phyloP scores from a whole-genome alignment of 768 basidiomycete genomes.

The Leccinum subgranulosum region DNA sequence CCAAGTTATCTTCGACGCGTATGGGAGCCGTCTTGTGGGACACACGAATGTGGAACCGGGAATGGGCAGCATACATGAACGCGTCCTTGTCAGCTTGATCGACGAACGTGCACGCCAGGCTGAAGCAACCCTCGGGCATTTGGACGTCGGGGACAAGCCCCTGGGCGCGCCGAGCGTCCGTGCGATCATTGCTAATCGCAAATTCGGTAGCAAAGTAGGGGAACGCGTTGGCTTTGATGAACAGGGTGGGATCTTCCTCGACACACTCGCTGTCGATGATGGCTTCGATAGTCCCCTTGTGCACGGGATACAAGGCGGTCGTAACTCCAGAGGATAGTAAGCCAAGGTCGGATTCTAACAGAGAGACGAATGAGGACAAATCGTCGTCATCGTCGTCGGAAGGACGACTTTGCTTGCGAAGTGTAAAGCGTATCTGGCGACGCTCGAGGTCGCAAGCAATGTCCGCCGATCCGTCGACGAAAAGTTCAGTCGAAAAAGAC shows the following conservation, averaged over 20 bases:
- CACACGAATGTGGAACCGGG: conserved; percentile 21
- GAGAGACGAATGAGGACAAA: neutral
- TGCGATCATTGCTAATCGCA: neutral
- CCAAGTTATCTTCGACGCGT: conserved; percentile 10
- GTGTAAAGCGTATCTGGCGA: conserved; percentile 29
- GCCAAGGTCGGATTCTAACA: neutral
- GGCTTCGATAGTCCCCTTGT: conserved; percentile 15
- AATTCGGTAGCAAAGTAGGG: conserved; percentile 25
- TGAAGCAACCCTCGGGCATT: conserved; percentile 30
- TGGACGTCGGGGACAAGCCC: conserved; percentile 25
- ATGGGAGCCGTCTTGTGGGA: conserved; percentile 5
- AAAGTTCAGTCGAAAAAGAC: conserved; percentile 33
- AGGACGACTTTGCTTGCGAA: conserved; percentile 23
- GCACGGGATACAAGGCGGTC: conserved; percentile 22
- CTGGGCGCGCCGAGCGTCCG: conserved; percentile 18
- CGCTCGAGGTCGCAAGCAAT: conserved; percentile 38
- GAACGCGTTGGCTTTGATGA: conserved; percentile 33
- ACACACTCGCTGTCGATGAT: conserved; percentile 14
- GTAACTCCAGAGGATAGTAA: neutral
- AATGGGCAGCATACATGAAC: conserved; percentile 25
- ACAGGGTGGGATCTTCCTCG: conserved; percentile 19
- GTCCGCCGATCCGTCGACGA: conserved; percentile 23
- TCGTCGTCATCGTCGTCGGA: conserved; percentile 4
- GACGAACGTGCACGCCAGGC: conserved; percentile 30
- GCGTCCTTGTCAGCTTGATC: conserved; percentile 23